These are phyloP conservation scores for Cordyceps tenuipes DNA, from an alignment of 2,329 filamentous ascomycete genomes.

Conservation along the genomic window DNA sequence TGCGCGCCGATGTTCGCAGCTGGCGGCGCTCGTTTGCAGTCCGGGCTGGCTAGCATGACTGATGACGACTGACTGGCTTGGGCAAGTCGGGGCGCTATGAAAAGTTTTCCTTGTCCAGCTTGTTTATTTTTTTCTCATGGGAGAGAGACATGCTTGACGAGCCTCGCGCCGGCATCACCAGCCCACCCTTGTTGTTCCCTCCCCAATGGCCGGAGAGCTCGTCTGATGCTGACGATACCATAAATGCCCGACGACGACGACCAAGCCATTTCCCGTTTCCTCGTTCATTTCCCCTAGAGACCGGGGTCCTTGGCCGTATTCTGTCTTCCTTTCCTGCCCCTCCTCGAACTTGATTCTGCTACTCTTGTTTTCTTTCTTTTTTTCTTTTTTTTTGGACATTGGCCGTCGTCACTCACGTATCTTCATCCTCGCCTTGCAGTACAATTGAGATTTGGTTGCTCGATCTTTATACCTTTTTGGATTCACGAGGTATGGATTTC, in stretches of 20 bases:
- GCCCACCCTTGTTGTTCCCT: not conserved
- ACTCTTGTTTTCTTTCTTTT: not conserved
- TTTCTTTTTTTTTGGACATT: constrained; percentile 8
- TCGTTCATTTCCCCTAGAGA: not conserved
- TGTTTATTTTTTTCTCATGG: not conserved
- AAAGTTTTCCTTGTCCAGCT: not conserved
- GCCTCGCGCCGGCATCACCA: not conserved
- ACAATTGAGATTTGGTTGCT: not conserved
- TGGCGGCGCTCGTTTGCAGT: constrained; percentile 4
- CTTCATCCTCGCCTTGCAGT: not conserved
- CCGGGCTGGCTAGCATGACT: not conserved
- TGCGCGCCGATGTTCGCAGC: not conserved
- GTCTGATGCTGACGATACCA: not conserved
- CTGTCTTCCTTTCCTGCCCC: not conserved
- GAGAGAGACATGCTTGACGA: not conserved
- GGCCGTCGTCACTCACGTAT: not conserved
- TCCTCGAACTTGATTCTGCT: not conserved
- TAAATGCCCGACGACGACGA: not conserved
- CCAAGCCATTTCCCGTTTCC: not conserved
- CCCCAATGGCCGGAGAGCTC: not conserved
- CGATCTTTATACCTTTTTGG: not conserved
- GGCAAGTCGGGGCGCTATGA: not conserved
- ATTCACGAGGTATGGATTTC: not conserved
- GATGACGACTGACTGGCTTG: not conserved
- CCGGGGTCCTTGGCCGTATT: not conserved